These are phyloP conservation scores for Penicillium angulare DNA, from an alignment of 495 filamentous ascomycete genomes.

Conservation along the genomic window DNA sequence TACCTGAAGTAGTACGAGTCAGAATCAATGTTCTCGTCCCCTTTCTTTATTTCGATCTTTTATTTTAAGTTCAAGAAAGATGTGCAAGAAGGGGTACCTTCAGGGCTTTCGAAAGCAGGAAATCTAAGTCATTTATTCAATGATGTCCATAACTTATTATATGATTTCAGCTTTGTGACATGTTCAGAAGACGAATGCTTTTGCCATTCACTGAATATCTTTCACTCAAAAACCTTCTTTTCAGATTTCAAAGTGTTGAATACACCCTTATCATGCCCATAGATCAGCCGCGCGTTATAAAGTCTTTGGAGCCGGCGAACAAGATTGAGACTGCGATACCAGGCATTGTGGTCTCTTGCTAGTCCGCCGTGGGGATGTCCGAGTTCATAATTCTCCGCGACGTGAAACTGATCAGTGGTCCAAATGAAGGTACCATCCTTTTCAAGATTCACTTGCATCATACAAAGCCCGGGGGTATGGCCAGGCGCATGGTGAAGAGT, in stretches of 20 bases:
- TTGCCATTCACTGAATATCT: too few relatives aligned
- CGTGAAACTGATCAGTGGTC: slow-evolving; percentile 45
- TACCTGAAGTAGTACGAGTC: too few relatives aligned
- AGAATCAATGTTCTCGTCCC: too few relatives aligned
- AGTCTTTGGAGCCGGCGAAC: slow-evolving; percentile 33
- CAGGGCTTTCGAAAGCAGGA: too few relatives aligned
- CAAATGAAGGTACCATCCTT: slow-evolving; percentile 43
- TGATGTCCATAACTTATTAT: too few relatives aligned
- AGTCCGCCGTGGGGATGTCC: slow-evolving; percentile 43
- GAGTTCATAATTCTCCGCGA: slow-evolving; percentile 20
- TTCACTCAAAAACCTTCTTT: slow-evolving; percentile 23
- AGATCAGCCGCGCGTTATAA: slow-evolving; percentile 37
- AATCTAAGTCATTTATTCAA: too few relatives aligned
- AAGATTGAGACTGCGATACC: slow-evolving; percentile 41
- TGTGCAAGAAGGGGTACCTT: too few relatives aligned
- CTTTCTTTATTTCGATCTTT: too few relatives aligned
- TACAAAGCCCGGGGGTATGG: slow-evolving; percentile 38
- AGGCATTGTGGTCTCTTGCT: slow-evolving; percentile 40
- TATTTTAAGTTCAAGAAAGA: too few relatives aligned
- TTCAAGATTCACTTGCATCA: slow-evolving; percentile 40
- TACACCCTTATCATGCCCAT: slow-evolving; percentile 37
- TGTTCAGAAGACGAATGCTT: too few relatives aligned
- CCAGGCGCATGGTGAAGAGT: slow-evolving; percentile 39
- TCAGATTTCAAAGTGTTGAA: slow-evolving; percentile 5
- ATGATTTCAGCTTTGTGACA: too few relatives aligned